These are phyloP conservation scores for Rhododendron molle DNA, from an alignment of 148 eudicot species.

Conservation along the genomic window DNA sequence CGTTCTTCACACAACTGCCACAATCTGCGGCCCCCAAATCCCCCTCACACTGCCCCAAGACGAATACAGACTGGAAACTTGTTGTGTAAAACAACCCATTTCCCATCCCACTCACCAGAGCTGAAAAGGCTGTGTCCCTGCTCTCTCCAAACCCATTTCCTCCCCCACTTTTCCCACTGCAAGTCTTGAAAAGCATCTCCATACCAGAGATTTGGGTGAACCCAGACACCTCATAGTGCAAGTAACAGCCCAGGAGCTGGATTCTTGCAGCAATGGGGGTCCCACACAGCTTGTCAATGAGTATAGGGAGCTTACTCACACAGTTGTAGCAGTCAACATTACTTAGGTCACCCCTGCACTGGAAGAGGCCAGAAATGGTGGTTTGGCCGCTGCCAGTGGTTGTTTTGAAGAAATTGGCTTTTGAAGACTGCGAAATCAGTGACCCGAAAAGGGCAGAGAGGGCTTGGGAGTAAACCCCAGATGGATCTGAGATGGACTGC, in stretches of 20 bases:
- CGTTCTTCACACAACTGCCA: conserved; percentile 60
- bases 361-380: conserved; percentile 65
- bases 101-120: conserved; percentile 59
- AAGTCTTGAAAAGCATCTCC: conserved; percentile 61
- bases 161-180: conserved; percentile 39
- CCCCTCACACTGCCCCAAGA: conserved; percentile 86
- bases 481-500: conserved; percentile 78
- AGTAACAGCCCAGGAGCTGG: conserved; percentile 80
- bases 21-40: conserved; percentile 78
- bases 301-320: conserved; percentile 52
- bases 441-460: conserved; percentile 53
- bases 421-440: conserved; percentile 63
- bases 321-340: conserved; percentile 70
- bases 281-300: conserved; percentile 75
- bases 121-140: conserved; percentile 63
- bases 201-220: conserved; percentile 78
- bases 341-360: conserved; percentile 83
- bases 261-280: conserved; percentile 60
- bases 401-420: conserved; percentile 66
- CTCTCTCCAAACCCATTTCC: conserved; percentile 69
- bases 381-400: conserved; percentile 58
- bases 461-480: conserved; percentile 63
- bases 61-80: conserved; percentile 56
- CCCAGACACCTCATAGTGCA: conserved; percentile 72
- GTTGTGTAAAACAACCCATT: conserved; percentile 62